Evolutionary conservation across 352 stramenopile genomes (phyloP), one percentile per base, ranked within the genome.

Genomic region (Globisporangium cystogenes): DNA sequence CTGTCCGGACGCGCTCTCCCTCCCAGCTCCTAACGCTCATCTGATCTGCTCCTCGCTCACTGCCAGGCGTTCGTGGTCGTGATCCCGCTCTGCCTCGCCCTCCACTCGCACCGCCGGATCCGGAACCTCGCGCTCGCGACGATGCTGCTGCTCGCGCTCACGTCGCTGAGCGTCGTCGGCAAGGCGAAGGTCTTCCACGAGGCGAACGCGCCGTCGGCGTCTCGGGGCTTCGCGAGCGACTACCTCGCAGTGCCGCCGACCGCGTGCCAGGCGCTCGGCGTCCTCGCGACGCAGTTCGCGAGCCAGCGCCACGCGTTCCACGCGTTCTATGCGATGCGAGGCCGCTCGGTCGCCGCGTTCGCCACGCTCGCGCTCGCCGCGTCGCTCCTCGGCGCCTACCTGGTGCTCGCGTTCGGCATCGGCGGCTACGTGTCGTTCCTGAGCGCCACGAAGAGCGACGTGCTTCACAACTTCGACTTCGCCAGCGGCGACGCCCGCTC

Each of bases 271-370:
- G 66, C 65, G 14, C 70, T 87, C 29, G 71, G 68, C 10, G 76
- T 80, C 41, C 51, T 87, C 7, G 62, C 67, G 10, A 72, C 65
- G 14, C 53, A 61, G 0, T 64, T 83, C 24, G 57, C 59, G 16
- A 78, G 65, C 29, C 70, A 82, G 41, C 76, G 81, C 44, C 70
- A 81, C 46, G 69, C 63, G n/a, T 82, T 82, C 48, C 73, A 83
- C 50, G 67, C 72, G 0, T 83, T 83, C 47, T 68, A 79, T 51
- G 57, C 64, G 23, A 56, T 79, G 46, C 48, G 24, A 11, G 60
- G 70, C 31, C 67, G 70, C 16, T 82, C 69, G 18, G 65, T 72
- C 5, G 57, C 41, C 1, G 45, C 39, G 15, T 87, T 85, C 44
- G 66, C 58, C 8, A 48, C 55, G 0, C 3, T 83, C 21, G 75